Evolutionary conservation across 495 filamentous ascomycete genomes (phyloP).

Genomic region (Podospora pseudopauciseta): DNA sequence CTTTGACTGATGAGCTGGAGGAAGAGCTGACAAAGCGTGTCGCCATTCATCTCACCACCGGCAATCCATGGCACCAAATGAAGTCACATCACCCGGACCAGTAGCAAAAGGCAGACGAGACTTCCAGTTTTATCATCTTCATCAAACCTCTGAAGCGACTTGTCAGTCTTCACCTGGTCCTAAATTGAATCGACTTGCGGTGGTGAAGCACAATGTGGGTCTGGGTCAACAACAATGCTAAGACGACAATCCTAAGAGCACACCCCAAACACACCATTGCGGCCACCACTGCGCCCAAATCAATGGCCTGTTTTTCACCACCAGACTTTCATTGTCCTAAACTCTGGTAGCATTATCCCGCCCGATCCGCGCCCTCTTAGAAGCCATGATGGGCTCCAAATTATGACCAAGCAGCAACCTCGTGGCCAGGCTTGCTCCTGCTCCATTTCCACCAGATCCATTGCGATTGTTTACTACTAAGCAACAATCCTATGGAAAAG

Average conservation of each 20-base stretch:
- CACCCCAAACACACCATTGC: conserved; percentile 9
- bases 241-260: not conserved
- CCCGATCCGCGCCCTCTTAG: not conserved
- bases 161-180: not conserved
- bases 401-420: not conserved
- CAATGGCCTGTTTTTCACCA: not conserved
- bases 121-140: not conserved
- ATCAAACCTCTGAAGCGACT: not conserved
- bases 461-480: not conserved
- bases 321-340: not conserved
- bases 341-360: not conserved
- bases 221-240: conserved; percentile 18
- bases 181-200: not conserved
- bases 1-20: no score
- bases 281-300: conserved; percentile 4
- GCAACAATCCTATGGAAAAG: not conserved
- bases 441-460: not conserved
- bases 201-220: conserved; percentile 10
- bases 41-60: no score
- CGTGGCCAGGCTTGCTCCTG: not conserved
- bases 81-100: not conserved
- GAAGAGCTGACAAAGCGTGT: no score
- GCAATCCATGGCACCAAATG: no score
- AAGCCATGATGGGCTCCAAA: not conserved
- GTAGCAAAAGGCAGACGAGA: not conserved